These are phyloP conservation scores for Crithidia bombi DNA, from an alignment of 208 protist genomes.

Conservation along the genomic window DNA sequence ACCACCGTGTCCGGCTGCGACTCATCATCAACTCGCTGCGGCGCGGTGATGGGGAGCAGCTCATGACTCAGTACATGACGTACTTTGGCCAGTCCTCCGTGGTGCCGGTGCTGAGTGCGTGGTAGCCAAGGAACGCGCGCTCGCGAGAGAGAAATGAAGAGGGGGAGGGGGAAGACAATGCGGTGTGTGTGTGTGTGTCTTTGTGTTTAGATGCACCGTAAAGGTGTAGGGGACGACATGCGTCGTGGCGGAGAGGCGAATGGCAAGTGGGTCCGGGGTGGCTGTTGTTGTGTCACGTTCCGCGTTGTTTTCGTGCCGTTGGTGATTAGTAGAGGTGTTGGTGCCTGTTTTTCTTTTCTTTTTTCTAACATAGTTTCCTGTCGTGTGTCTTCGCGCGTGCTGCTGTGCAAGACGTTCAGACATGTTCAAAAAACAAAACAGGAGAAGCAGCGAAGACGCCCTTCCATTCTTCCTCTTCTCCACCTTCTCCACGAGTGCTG, in stretches of 20 bases:
- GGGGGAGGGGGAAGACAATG: background rate
- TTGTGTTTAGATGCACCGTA: too few species aligned
- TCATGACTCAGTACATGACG: constrained; percentile 54
- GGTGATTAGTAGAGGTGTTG: too few species aligned
- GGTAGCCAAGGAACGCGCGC: constrained; percentile 1
- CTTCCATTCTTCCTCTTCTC: too few species aligned
- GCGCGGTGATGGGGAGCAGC: constrained; percentile 41
- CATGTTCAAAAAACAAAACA: background rate
- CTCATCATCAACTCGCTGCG: constrained; percentile 57
- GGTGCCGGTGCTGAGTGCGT: constrained; percentile 32
- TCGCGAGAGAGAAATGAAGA: background rate
- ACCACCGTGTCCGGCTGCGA: constrained; percentile 89
- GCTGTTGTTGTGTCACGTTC: too few species aligned
- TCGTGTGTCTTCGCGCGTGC: background rate
- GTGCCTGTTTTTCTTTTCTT: background rate
- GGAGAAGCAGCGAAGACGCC: background rate
- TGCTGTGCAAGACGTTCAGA: background rate
- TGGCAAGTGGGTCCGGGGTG: too few species aligned
- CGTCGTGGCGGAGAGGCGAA: background rate
- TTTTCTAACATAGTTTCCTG: background rate
- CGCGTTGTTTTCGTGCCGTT: too few species aligned
- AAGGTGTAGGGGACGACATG: background rate
- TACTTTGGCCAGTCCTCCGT: constrained; percentile 69
- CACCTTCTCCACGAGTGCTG: too few species aligned
- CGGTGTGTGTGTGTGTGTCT: background rate